These are phyloP conservation scores for Neofusicoccum kwambonambiense DNA, from an alignment of 2,329 filamentous ascomycete species.

Conservation along the genomic window DNA sequence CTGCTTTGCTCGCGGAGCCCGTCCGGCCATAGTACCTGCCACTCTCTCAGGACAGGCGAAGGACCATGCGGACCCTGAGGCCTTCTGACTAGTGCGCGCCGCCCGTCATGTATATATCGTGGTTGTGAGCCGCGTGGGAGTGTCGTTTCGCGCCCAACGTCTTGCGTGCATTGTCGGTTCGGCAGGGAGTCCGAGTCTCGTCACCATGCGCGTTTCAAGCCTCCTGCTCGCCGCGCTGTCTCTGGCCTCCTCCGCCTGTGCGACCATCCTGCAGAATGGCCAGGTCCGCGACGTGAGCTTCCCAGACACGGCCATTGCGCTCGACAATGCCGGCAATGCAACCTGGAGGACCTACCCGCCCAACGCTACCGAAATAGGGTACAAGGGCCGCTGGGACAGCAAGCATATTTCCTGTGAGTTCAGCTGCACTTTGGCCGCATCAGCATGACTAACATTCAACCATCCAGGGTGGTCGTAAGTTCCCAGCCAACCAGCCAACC, in stretches of 20 bases:
- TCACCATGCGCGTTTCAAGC: conserved; percentile 2
- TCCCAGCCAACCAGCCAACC: background rate
- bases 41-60: background rate
- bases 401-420: conserved; percentile 55
- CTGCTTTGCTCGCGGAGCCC: conserved; percentile 11
- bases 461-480: conserved; percentile 54
- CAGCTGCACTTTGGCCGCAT: background rate
- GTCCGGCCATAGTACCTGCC: background rate
- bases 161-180: background rate
- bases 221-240: conserved; percentile 6
- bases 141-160: too few relatives aligned
- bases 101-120: background rate
- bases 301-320: conserved; percentile 34
- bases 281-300: conserved; percentile 40
- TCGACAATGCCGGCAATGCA: conserved; percentile 29
- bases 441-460: background rate
- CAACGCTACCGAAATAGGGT: conserved; percentile 55
- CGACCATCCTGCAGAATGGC: conserved; percentile 46
- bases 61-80: background rate
- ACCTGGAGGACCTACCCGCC: conserved; percentile 52
- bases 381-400: conserved; percentile 63
- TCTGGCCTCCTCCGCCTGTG: conserved; percentile 27
- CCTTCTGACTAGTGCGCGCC: background rate
- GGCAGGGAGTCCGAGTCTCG: background rate
- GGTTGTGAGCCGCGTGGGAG: background rate